Evolutionary conservation across 2,329 filamentous ascomycete species (phyloP), one percentile per base, ranked within the genome.

Genomic region (Cordyceps tenuipes): DNA sequence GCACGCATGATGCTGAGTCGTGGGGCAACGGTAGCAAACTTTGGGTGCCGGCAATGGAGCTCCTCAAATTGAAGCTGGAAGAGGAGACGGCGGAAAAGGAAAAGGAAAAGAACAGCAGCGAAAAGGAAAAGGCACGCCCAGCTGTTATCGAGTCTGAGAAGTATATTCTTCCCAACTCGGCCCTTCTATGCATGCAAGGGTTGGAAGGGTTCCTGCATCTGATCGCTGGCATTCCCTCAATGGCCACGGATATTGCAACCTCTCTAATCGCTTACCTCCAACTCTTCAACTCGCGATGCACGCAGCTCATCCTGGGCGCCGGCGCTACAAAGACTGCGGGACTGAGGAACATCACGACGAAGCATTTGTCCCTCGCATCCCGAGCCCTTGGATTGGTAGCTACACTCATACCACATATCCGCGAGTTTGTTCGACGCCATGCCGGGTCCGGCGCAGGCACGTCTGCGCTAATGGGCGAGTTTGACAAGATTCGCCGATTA

Each of bases 341-440:
- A 0, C 78, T 99, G 21, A 96, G 91, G 71, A 97, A 97, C 68
- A 99, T 99, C 71, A 96, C 90, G 0, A 96, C 94, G 0, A 94
- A 94, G 67, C 93, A 99, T 73, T 82, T 99, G 1, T 92, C 94
- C 0, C 84, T 97, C 19, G 92, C 94, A 2, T 92, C 89, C 0
- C 93, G 97, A 72, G 89, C 92, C 0, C 76, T 97, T 21, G 88
- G 88, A 49, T 97, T 99, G 71, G 85, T 96, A 50, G 89, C 92
- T 26, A 86, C 90, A 0, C 78, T 97, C 1, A 87, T 96, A 5
- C 93, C 94, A 0, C 92, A 97, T 69, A 82, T 97, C 31, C 86
- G 93, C 49, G 94, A 97, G 73, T 96, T 95, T 66, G 85, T 95
- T 23, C 87, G 94, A 12, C 85, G 94, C 2, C 90, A 96, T 67